phyloP scores from a whole-genome alignment of 2,329 filamentous ascomycete genomes.

The Exophiala sp. region DNA sequence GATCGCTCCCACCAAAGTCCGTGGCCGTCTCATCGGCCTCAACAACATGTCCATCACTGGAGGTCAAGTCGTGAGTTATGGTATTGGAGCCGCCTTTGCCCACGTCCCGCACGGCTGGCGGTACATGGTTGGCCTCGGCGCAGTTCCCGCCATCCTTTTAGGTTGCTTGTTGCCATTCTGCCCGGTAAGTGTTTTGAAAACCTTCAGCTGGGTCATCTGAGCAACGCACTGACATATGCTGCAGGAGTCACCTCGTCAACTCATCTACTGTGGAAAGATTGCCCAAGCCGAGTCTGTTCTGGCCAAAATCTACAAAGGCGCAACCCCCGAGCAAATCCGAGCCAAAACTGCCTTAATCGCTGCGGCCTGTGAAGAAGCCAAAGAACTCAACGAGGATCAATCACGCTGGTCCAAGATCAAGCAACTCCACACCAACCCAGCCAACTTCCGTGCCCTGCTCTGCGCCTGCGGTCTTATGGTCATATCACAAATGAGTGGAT shows the following conservation, averaged over 20 bases:
- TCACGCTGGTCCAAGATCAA: slow-evolving; percentile 38
- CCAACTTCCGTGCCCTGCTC: slow-evolving; percentile 60
- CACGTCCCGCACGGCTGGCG: slow-evolving; percentile 37
- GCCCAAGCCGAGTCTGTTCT: slow-evolving; percentile 60
- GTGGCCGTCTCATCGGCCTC: slow-evolving; percentile 49
- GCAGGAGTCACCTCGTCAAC: slow-evolving; percentile 56
- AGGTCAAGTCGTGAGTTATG: slow-evolving; percentile 67
- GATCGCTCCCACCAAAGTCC: slow-evolving; percentile 48
- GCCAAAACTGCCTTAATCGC: slow-evolving; percentile 26
- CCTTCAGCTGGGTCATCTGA: slow-evolving; percentile 63
- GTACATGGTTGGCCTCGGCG: slow-evolving; percentile 87
- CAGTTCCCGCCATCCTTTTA: slow-evolving; percentile 71
- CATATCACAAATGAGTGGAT: slow-evolving; percentile 82
- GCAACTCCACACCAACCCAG: slow-evolving; percentile 23
- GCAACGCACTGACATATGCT: slow-evolving; percentile 61
- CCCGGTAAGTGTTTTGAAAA: slow-evolving; percentile 84
- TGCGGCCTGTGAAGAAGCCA: slow-evolving; percentile 18
- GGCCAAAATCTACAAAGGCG: slow-evolving; percentile 60
- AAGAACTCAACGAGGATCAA: slow-evolving; percentile 17
- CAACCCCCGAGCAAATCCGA: slow-evolving; percentile 67
- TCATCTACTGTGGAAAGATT: slow-evolving; percentile 37
- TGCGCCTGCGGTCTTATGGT: slow-evolving; percentile 86
- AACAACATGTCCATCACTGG: slow-evolving; percentile 79
- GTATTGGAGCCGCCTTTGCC: slow-evolving; percentile 73
- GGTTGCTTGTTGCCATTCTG: slow-evolving; percentile 64